phyloP scores from a whole-genome alignment of 768 basidiomycete species.

The Mycena galopus region DNA sequence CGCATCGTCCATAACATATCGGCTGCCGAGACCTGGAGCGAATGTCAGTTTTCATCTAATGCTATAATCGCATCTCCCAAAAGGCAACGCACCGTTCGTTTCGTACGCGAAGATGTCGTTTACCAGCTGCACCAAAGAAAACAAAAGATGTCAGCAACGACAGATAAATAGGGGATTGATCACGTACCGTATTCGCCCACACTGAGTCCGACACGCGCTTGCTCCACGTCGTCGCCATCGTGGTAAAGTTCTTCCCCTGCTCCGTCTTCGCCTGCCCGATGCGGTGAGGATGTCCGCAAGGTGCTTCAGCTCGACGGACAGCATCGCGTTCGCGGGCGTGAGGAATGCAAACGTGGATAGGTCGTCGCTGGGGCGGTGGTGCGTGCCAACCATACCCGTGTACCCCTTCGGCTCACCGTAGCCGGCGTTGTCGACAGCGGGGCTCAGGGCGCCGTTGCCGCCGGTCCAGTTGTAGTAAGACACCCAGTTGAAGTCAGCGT shows the following conservation, averaged over 20 bases:
- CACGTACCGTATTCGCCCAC: slow-evolving; percentile 69
- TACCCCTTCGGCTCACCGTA: slow-evolving; percentile 83
- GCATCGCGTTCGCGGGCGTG: slow-evolving; percentile 86
- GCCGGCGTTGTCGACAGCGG: slow-evolving; percentile 74
- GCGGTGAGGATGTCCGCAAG: slow-evolving; percentile 65
- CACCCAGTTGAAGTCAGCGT: slow-evolving; percentile 77
- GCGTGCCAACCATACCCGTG: slow-evolving; percentile 82
- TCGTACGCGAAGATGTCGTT: slow-evolving; percentile 83
- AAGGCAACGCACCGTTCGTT: slow-evolving; percentile 59
- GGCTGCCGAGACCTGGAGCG: slow-evolving; percentile 64
- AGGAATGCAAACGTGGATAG: slow-evolving; percentile 79
- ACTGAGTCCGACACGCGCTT: slow-evolving; percentile 69
- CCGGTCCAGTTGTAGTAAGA: slow-evolving; percentile 91
- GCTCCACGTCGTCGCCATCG: slow-evolving; percentile 69
- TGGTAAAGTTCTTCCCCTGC: slow-evolving; percentile 64
- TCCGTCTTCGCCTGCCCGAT: slow-evolving; percentile 48
- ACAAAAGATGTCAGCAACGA: not conserved
- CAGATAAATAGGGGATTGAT: not conserved
- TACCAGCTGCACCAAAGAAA: slow-evolving; percentile 57
- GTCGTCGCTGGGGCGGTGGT: slow-evolving; percentile 84
- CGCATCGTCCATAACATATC: slow-evolving; percentile 88
- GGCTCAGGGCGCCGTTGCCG: slow-evolving; percentile 70
- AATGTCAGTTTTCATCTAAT: too few relatives aligned
- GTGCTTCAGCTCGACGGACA: slow-evolving; percentile 79
- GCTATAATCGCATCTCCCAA: too few relatives aligned